phyloP scores from a whole-genome alignment of 768 basidiomycete species.

The Lactarius sanguifluus region DNA sequence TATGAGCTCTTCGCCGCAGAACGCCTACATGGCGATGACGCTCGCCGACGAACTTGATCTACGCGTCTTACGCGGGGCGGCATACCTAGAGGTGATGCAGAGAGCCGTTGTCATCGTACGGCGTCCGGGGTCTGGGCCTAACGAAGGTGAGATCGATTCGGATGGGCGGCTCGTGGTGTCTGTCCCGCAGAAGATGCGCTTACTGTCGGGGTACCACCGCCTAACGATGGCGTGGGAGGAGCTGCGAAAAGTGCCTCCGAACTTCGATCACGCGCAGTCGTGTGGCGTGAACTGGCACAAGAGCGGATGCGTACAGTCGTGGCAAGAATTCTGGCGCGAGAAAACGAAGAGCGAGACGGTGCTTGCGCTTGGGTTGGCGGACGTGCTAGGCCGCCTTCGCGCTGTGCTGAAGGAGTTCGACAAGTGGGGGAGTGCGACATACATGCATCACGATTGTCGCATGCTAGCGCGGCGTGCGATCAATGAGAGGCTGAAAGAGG shows the following conservation, averaged over 20 bases:
- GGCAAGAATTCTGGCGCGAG: constrained; percentile 81
- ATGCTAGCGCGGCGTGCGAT: constrained; percentile 56
- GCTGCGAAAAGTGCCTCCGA: constrained; percentile 53
- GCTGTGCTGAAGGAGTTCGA: constrained; percentile 68
- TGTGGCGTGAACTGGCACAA: constrained; percentile 74
- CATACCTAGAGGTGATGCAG: constrained; percentile 75
- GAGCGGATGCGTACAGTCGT: constrained; percentile 67
- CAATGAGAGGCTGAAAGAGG: constrained; percentile 50
- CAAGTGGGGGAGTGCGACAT: constrained; percentile 67
- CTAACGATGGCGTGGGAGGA: constrained; percentile 67
- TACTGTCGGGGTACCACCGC: constrained; percentile 69
- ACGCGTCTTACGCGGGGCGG: constrained; percentile 56
- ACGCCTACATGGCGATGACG: constrained; percentile 71
- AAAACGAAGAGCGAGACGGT: constrained; percentile 63
- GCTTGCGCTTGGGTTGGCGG: constrained; percentile 57
- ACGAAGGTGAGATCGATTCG: constrained; percentile 36
- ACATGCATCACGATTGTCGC: constrained; percentile 78
- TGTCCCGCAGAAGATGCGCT: constrained; percentile 58
- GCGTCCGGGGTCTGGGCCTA: constrained; percentile 26
- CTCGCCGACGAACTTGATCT: constrained; percentile 71
- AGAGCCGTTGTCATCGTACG: constrained; percentile 46
- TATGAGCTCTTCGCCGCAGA: constrained; percentile 61
- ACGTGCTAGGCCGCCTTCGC: constrained; percentile 64
- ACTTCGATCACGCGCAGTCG: constrained; percentile 62
- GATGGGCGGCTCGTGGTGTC: constrained; percentile 54